These are phyloP conservation scores for Heritiera littoralis DNA, from an alignment of 345 rosid genomes.

Conservation along the genomic window DNA sequence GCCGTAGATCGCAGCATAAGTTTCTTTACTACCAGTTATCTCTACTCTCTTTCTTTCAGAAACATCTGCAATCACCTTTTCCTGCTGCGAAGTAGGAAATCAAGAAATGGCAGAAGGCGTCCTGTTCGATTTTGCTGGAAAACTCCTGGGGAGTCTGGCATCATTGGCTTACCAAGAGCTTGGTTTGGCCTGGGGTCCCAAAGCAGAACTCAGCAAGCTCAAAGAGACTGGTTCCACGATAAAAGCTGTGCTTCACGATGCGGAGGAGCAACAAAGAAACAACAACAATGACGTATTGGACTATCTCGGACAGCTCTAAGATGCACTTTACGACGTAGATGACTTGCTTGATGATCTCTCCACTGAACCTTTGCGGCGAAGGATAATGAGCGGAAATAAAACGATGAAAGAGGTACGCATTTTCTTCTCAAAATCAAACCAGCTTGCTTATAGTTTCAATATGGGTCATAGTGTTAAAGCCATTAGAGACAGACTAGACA, in stretches of 20 bases:
- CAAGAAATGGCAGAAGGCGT: not conserved
- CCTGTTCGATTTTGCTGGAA: not conserved
- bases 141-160: not conserved
- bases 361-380: not conserved
- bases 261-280: not conserved
- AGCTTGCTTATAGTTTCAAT: not conserved
- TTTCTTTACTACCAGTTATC: too few relatives aligned
- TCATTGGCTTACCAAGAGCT: not conserved
- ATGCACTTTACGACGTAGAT: not conserved
- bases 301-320: not conserved
- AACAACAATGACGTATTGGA: not conserved
- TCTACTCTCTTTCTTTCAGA: too few relatives aligned
- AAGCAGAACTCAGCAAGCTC: not conserved
- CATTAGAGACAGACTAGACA: not conserved
- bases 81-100: too few relatives aligned
- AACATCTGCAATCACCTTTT: too few relatives aligned
- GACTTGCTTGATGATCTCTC: not conserved
- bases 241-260: not conserved
- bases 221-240: not conserved
- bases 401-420: not conserved
- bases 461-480: constrained; percentile 11
- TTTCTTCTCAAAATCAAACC: not conserved
- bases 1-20: too few relatives aligned
- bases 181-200: not conserved
- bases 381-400: not conserved